These are phyloP conservation scores for Citrullus mucosospermus DNA, from an alignment of 306 rosid genomes.

Conservation along the genomic window DNA sequence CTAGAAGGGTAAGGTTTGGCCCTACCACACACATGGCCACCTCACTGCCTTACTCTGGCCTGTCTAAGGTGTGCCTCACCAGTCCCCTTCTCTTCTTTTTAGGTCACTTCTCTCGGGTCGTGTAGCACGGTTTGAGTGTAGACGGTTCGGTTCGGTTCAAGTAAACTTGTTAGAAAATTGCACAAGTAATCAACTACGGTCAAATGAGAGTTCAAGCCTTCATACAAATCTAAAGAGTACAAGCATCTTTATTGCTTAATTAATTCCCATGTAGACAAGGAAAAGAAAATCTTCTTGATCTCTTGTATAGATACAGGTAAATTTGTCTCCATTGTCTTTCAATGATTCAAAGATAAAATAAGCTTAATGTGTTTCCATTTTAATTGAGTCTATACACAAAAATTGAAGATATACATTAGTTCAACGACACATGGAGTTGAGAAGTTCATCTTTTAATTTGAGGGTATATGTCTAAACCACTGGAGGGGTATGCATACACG, in stretches of 20 bases:
- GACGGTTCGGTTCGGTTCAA: neutral
- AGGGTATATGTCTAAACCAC: too few species aligned
- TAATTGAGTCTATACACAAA: neutral
- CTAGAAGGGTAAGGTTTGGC: neutral
- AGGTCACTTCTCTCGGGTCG: neutral
- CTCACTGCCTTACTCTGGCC: neutral
- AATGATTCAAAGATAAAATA: neutral
- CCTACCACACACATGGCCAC: conserved; percentile 1
- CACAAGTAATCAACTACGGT: too few species aligned
- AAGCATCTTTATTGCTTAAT: neutral
- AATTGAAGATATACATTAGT: too few species aligned
- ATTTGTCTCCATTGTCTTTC: neutral
- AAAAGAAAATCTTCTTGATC: neutral
- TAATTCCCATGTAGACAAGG: neutral
- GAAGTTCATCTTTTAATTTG: too few species aligned
- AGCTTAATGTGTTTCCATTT: too few species aligned
- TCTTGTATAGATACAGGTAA: neutral
- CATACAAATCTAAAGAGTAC: neutral
- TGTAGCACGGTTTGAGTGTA: neutral
- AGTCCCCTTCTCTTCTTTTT: neutral
- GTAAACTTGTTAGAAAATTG: too few species aligned
- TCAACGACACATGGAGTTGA: too few species aligned
- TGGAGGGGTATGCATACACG: too few species aligned
- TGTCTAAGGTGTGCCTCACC: neutral
- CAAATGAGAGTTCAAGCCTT: too few species aligned